These are phyloP conservation scores for Blepharisma japonicum DNA, from an alignment of 73 alveolate genomes.

Conservation along the genomic window DNA sequence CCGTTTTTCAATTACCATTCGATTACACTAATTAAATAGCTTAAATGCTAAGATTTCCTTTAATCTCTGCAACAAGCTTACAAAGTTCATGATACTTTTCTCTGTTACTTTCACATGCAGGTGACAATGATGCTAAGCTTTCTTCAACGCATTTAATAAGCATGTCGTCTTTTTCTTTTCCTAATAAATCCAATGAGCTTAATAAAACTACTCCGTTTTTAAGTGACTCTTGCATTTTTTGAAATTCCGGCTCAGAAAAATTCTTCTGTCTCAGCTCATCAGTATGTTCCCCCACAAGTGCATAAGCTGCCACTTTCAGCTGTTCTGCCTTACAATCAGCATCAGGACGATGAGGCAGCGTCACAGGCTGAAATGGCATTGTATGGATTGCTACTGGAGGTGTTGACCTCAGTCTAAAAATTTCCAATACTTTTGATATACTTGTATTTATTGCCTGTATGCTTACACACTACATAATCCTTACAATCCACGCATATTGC, in stretches of 20 bases:
- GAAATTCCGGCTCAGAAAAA: conserved; percentile 2
- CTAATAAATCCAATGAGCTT: not conserved
- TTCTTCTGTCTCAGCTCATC: not conserved
- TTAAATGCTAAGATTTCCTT: not conserved
- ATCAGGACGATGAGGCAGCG: not conserved
- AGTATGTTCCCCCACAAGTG: not conserved
- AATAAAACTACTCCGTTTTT: conserved; percentile 11
- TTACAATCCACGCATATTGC: conserved; percentile 30
- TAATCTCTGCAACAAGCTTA: conserved; percentile 15
- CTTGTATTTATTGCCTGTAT: conserved; percentile 24
- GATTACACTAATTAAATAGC: too few species aligned
- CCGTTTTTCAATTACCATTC: too few species aligned
- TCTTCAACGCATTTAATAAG: conserved; percentile 12
- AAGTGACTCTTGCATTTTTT: not conserved
- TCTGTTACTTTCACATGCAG: conserved; percentile 25
- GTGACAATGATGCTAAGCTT: not conserved
- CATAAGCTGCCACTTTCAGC: conserved; percentile 4
- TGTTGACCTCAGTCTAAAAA: conserved; percentile 1
- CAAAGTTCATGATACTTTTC: conserved; percentile 22
- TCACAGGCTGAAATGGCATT: conserved; percentile 5
- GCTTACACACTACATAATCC: conserved; percentile 14
- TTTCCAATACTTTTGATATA: conserved; percentile 22
- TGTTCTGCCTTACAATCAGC: conserved; percentile 12
- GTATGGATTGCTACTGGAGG: not conserved
- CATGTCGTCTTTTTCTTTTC: not conserved